Evolutionary conservation across 345 rosid genomes (phyloP), one percentile per base, ranked within the genome.

Genomic region (Syzygium grande): DNA sequence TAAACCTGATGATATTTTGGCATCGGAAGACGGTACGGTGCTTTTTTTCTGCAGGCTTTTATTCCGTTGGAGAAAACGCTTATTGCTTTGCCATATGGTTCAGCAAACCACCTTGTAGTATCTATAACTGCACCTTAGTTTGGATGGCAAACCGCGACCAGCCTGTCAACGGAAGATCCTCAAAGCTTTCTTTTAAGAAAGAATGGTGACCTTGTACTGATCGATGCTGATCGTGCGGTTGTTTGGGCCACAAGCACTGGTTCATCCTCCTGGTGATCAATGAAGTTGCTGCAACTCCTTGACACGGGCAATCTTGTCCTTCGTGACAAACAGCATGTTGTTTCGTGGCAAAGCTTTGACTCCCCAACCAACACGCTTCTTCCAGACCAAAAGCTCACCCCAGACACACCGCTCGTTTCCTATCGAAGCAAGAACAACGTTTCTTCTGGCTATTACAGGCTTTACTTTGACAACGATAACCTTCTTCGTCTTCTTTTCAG

Each of bases 61-160:
- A 34, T 88, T 41, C 79, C 9, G 63, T 65, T n/a, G 92, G 90
- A 49, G 17, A 22, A 29, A 88, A 90, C 52, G 88, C 91, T 46
- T 88, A 65, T 52, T 87, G 56, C 89, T 90, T 91, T 77, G 88
- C 90, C 27, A 56, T 88, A 46, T 90, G 92, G 93, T 90, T 89
- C 84, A 86, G 84, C 73, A 25, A 87, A 38, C 88, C 79, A 17
- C 23, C 52, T 52, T 87, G 88, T 10, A 19, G n/a, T 29, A 16
- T 65, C 78, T 30, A 22, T 16, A 41, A 84, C 3, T 51, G 52
- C 83, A 58, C 86, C 53, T 17, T n/a, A 58, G 87, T 91, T 34
- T 93, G 93, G 93, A 92, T 88, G 91, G 92, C 93, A 10, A 93
- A 93, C 87, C 91, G 92, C 1, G 92, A 92, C 59, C 21, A 84